Evolutionary conservation across 108 stramenopile species (phyloP), one percentile per base, ranked within the genome.

Genomic region (Nitzschia sp.): DNA sequence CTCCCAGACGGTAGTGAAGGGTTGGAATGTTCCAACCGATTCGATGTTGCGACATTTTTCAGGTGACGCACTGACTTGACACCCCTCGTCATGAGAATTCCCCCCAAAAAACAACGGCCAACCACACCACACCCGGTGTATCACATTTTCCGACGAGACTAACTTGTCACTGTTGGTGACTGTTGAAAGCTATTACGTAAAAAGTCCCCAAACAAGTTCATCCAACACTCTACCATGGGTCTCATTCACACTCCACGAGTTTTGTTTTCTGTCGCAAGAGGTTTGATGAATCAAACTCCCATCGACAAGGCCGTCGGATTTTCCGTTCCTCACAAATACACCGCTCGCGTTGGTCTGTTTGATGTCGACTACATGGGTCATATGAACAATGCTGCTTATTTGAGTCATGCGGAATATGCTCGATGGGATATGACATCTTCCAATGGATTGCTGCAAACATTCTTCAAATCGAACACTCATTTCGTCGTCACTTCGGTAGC

Each of bases 331-430:
- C 22, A 62, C 43, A 26, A 37, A 8, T 48, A 54, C 57, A 40
- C 46, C 39, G 48, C 40, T 9, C 39, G 56, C 29, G 78, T 80
- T 6, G 84, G 84, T 5, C n/a, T 87, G 19, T 84, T 87, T 63
- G 89, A 90, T 55, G 68, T 84, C 0, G 89, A 90, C 53, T 67
- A 78, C 17, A 52, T 85, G 65, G 70, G 74, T 40, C 89, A 90
- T 52, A 71, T 87, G 81, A 90, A 90, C 58, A 87, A 90, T 62
- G 89, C 89, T 29, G 70, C 82, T 20, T 90, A 86, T 50, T 60
- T 90, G 19, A 72, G 63, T 21, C 89, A 90, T 60, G 84, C 86
- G 10, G 89, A 90, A 61, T 63, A 82, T 50, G 89, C 89, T 3
- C 59, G 86, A 56, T 90, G 86, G 86, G 83, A 87, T 54, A 67